Evolutionary conservation across 352 stramenopile species (phyloP), one percentile per base, ranked within the genome.

Genomic region (Plasmopara halstedii): DNA sequence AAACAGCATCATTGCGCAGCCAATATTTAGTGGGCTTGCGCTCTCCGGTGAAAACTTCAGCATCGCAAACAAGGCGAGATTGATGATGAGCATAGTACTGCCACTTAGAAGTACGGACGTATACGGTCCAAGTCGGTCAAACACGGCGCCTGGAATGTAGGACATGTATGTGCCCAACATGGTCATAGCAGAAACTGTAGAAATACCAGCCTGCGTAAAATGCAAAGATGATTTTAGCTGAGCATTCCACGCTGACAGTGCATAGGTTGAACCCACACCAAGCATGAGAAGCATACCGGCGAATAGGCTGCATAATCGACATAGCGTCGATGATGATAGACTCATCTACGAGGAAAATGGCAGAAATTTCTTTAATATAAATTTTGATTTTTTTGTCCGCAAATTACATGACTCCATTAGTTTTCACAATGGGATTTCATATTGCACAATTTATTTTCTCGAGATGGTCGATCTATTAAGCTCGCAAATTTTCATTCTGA

Each of bases 191-290:
- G 72, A 85, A 15, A 93, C 74, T 14, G 62, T 70, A 4, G 78
- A 80, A 48, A 93, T 93, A 2, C 73, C 77, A 3, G 66, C 55
- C 43, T 90, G 78, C 14, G 78, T 86, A 46, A 78, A 87, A 25
- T 82, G 64, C 37, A 93, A 55, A 32, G 83, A 56, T 33, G 54
- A 70, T 62, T 90, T 90, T 41, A 93, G 77, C 58, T 93, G 58
- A 20, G 73, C 76, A 27, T 93, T 93, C 81, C 81, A 93, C 6
- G 75, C 67, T 3, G 81, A 90, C 19, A 93, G 71, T 13, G 77
- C 75, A 55, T 93, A 89, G 23, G 80, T 70, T 7, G 76, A 89
- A 7, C 81, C 81, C 11, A 90, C 68, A 6, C 76, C 73, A 18
- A 85, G 61, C 70, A 89, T 88, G 23, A 84, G 58, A 20, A 73